phyloP scores from a whole-genome alignment of 441 rosid genomes.

The Theobroma grandiflorum region DNA sequence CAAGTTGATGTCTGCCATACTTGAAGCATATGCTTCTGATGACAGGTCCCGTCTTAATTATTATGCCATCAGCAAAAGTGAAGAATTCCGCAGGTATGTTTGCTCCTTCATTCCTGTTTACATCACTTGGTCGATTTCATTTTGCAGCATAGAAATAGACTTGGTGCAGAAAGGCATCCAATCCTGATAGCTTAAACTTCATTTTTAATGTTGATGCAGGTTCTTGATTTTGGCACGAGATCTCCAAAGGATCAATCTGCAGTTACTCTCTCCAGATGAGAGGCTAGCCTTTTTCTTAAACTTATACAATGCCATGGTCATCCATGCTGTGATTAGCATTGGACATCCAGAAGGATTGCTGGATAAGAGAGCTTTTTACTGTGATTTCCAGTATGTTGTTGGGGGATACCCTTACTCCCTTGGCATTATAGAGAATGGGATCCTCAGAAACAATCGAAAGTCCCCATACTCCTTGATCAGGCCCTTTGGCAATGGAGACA shows the following conservation, averaged over 20 bases:
- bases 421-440: slow-evolving; percentile 64
- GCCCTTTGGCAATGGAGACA: slow-evolving; percentile 59
- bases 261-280: slow-evolving; percentile 58
- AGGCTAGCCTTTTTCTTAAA: slow-evolving; percentile 83
- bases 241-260: slow-evolving; percentile 75
- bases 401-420: slow-evolving; percentile 83
- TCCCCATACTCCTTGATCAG: slow-evolving; percentile 63
- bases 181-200: too few species aligned
- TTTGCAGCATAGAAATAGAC: too few species aligned
- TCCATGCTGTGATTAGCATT: slow-evolving; percentile 79
- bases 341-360: slow-evolving; percentile 71
- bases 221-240: slow-evolving; percentile 74
- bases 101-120: neutral
- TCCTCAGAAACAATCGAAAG: slow-evolving; percentile 68
- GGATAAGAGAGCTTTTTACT: slow-evolving; percentile 67
- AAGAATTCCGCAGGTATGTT: slow-evolving; percentile 86
- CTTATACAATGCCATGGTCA: slow-evolving; percentile 89
- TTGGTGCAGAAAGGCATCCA: too few species aligned
- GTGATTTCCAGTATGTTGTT: slow-evolving; percentile 75
- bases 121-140: neutral
- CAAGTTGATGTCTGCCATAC: slow-evolving; percentile 86
- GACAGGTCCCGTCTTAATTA: slow-evolving; percentile 72
- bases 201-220: slow-evolving; percentile 40
- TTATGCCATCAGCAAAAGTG: slow-evolving; percentile 63
- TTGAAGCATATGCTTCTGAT: slow-evolving; percentile 78